Percentiles rank a stretch among this genome's conserved stretches.
These are phyloP conservation scores for Crotalaria pallida DNA, from an alignment of 306 rosid genomes.

Conservation along the genomic window DNA sequence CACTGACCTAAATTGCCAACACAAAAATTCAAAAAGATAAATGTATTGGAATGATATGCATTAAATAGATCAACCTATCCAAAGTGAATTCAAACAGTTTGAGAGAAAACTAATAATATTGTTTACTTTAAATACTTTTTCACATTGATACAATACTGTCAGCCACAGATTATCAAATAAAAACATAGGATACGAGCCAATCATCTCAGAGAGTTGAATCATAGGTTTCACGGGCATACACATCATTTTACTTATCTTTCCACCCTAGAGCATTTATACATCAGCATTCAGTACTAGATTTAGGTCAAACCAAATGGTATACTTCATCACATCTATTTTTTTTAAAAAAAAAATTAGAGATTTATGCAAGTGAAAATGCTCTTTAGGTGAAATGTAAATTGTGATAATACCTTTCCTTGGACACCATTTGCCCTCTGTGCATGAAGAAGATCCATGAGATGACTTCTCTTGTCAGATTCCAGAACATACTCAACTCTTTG, in stretches of 20 bases:
- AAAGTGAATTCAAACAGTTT: background rate
- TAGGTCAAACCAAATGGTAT: background rate
- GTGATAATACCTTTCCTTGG: slow-evolving; percentile 72
- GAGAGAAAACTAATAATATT: background rate
- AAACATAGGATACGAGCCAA: background rate
- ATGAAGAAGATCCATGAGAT: slow-evolving; percentile 98
- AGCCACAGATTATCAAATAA: background rate
- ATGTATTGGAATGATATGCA: background rate
- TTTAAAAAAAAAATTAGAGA: background rate
- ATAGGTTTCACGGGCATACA: background rate
- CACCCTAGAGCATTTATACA: background rate
- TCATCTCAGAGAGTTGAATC: background rate
- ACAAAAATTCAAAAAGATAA: background rate
- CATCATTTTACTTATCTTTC: background rate
- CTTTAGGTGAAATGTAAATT: background rate
- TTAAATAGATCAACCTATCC: background rate
- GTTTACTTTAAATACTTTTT: background rate
- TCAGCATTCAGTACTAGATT: background rate
- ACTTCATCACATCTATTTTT: background rate
- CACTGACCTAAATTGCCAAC: background rate
- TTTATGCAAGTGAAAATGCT: background rate
- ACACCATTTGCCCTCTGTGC: slow-evolving; percentile 87
- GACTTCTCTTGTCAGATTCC: slow-evolving; percentile 97
- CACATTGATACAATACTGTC: background rate
- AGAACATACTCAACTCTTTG: slow-evolving; percentile 98